Base-by-base conservation (phyloP, 805 yeast genomes). In the Yamadazyma takamatsuzukensis region DNA sequence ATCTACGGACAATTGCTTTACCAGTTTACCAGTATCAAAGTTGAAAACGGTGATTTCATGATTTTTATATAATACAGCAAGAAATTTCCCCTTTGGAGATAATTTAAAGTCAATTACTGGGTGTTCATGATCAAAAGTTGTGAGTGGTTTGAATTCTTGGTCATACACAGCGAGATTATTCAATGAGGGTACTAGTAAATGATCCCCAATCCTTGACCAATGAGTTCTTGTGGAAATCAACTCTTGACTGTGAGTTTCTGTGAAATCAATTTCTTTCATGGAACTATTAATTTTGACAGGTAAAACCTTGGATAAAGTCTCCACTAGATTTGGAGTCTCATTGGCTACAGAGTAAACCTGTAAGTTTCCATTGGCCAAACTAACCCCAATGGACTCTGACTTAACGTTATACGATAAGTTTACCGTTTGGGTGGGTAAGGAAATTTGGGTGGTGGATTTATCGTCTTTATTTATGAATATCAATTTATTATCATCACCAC, bases 201-300 rank as follows among this genome's bases (percentile, higher is more conserved):
- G 54, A 33, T 74, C 74, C 12, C 95, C 95, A 33, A 71, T 66
- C 2, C 82, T 74, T 36, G 78, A 74, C 95, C 95, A 87, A 22
- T 72, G 74, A 2, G 78, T 69, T 25, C 70, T 71, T 0, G 84
- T 69, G 16, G 79, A 59, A 1, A 73, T 51, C 26, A 73, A 56
- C 47, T 62, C 70, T 3, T 64, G 71, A 3, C 56, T 52, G 29
- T 68, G 67, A 27, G 72, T 79, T 7, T 53, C 64, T 10, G 45
- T 53, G 40, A 45, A 70, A 25, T 68, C 68, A 27, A 67, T 50
- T 13, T 44, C 48, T 19, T 56, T 65, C 31, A 53, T 47, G 4
- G 66, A 58, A 8, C 58, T 51, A 33, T 50, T 34, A 8, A 54
- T 45, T 28, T 64, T 69, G 25, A 54, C 48, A 0, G 66, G 63